A percentile compares a stretch with the other conserved stretches of the same genome.
Evolutionary conservation across 1,139 yeast genomes (phyloP).

Genomic region (Suhomyces bribrorum): DNA sequence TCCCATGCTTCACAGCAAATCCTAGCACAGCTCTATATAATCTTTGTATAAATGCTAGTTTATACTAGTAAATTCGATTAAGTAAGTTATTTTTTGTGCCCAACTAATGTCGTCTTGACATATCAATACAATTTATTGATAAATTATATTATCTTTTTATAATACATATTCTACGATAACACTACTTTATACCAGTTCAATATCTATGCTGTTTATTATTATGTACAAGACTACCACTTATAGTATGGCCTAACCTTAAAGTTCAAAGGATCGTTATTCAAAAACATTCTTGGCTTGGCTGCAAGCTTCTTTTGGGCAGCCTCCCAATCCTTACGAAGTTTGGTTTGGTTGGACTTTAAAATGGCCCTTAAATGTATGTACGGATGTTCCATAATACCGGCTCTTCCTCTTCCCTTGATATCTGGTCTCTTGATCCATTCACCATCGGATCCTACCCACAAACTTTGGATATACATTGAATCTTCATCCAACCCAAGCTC

Average conservation of each 20-base stretch:
- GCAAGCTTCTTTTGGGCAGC: conserved; percentile 42
- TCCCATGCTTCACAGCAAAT: too few species aligned
- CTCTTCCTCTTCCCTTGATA: conserved; percentile 87
- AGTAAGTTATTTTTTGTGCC: too few species aligned
- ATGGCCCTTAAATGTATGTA: conserved; percentile 81
- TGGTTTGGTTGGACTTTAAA: conserved; percentile 65
- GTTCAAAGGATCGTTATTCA: conserved; percentile 49
- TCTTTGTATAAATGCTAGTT: too few species aligned
- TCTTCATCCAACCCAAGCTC: conserved; percentile 59
- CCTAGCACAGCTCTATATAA: too few species aligned
- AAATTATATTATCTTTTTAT: too few species aligned
- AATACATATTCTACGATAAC: too few species aligned
- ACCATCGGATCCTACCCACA: conserved; percentile 95
- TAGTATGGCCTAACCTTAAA: conserved; percentile 45
- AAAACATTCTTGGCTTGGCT: conserved; percentile 48
- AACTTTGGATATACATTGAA: conserved; percentile 69
- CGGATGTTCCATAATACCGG: conserved; percentile 75
- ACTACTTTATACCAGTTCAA: too few species aligned
- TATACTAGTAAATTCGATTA: too few species aligned
- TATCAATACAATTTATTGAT: too few species aligned
- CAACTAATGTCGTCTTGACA: too few species aligned
- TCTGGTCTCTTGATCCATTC: conserved; percentile 71
- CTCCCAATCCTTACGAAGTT: conserved; percentile 62
- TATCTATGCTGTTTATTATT: conserved; percentile 3
- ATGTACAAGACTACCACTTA: conserved; percentile 36